Conservation (phyloP, 2,329 filamentous ascomycete species). For the Aaosphaeria pasadenensis region DNA sequence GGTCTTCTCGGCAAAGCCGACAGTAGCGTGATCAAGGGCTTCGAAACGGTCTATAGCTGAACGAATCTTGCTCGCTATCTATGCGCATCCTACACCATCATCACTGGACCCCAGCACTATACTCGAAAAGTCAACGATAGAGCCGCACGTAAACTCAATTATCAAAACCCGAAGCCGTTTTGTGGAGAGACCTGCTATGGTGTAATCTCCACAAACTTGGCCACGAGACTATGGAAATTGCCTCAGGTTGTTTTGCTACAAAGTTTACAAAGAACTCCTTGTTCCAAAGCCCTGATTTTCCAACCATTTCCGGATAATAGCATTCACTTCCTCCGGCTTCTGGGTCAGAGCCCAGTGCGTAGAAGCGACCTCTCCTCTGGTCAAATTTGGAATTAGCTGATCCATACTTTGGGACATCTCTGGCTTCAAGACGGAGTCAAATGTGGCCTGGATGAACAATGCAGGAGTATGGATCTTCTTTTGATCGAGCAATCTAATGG, state of each 20-base stretch:
- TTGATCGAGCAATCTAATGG: conserved; percentile 21
- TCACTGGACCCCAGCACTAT: too few species aligned
- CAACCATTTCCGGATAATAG: conserved; percentile 65
- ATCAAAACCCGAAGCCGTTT: too few species aligned
- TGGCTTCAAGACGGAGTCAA: conserved; percentile 71
- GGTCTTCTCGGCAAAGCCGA: too few species aligned
- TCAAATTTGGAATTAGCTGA: conserved; percentile 61
- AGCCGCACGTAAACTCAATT: too few species aligned
- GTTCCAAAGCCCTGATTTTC: conserved; percentile 51
- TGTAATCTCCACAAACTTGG: not conserved
- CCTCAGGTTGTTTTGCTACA: not conserved
- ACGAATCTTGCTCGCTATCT: too few species aligned
- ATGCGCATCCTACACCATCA: too few species aligned
- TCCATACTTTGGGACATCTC: conserved; percentile 72
- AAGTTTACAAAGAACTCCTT: conserved; percentile 41
- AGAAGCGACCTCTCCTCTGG: conserved; percentile 62
- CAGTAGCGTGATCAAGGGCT: too few species aligned
- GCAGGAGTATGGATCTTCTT: conserved; percentile 47
- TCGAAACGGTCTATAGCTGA: too few species aligned
- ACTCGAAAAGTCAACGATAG: too few species aligned
- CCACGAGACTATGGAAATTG: not conserved
- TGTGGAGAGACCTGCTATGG: not conserved
- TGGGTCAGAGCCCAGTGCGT: conserved; percentile 84
- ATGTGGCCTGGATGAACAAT: conserved; percentile 70
- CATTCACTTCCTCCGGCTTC: conserved; percentile 68